Conservation (phyloP, 2,329 filamentous ascomycete species). For the Colletotrichum horii region DNA sequence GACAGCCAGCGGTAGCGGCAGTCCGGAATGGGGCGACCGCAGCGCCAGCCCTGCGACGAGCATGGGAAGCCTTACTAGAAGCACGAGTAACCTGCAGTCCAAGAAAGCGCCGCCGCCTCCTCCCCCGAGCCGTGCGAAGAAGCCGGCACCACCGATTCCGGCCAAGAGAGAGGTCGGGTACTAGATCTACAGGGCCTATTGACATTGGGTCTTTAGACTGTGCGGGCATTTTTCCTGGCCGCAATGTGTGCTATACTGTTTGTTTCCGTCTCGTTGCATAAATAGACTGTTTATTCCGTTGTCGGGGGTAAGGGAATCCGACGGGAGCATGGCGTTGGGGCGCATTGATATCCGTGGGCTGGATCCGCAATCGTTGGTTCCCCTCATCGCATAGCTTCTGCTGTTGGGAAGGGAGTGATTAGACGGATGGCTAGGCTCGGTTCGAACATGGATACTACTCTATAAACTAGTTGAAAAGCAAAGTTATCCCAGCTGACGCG, state of each 20-base stretch:
- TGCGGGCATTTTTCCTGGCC: not conserved
- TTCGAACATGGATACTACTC: not conserved
- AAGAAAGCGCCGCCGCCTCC: slow-evolving; percentile 52
- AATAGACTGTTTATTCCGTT: slow-evolving; percentile 18
- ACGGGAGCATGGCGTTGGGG: slow-evolving; percentile 21
- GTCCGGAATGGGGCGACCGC: slow-evolving; percentile 55
- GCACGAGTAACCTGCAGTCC: slow-evolving; percentile 32
- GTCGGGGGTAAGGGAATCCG: not conserved
- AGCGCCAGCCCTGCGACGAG: slow-evolving; percentile 62
- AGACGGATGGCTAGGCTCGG: not conserved
- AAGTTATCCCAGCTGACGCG: not conserved
- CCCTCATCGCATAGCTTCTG: slow-evolving; percentile 2
- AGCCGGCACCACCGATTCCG: slow-evolving; percentile 54
- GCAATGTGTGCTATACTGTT: not conserved
- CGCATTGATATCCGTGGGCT: slow-evolving; percentile 21
- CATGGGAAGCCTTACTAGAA: slow-evolving; percentile 57
- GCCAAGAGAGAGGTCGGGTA: slow-evolving; percentile 35
- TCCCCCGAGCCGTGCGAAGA: slow-evolving; percentile 55
- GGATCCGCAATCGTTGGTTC: slow-evolving; percentile 9
- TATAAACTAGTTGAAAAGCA: not conserved
- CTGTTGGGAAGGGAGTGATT: not conserved
- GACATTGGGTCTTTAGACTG: not conserved
- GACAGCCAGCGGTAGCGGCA: slow-evolving; percentile 54
- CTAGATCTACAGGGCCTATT: slow-evolving; percentile 19
- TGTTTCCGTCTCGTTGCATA: slow-evolving; percentile 3